Percentiles rank a stretch among this genome's conserved stretches.
These are phyloP conservation scores for Blastomyces parvus DNA, from an alignment of 2,329 filamentous ascomycete species.

Conservation along the genomic window DNA sequence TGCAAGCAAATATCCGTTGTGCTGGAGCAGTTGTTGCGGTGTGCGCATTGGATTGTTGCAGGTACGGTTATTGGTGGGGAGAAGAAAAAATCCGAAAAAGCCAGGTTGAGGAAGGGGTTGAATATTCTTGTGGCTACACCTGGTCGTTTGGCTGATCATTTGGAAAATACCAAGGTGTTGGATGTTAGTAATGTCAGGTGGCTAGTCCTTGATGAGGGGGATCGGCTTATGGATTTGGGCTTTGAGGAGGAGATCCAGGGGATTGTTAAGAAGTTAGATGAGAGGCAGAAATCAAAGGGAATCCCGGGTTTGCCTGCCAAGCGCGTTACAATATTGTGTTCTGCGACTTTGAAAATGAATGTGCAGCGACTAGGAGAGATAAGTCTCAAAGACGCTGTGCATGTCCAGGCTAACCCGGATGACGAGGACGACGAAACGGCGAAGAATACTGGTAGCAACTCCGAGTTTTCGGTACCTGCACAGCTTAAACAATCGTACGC, in stretches of 20 bases:
- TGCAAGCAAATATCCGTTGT: conserved; percentile 89
- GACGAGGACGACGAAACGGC: conserved; percentile 44
- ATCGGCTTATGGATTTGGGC: conserved; percentile 95
- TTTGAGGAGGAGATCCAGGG: conserved; percentile 90
- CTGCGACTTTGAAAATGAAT: conserved; percentile 95
- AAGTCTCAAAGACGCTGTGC: conserved; percentile 82
- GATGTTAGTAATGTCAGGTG: conserved; percentile 84
- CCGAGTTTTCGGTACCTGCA: conserved; percentile 69
- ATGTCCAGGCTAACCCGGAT: conserved; percentile 61
- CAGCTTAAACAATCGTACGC: conserved; percentile 90
- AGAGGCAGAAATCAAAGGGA: conserved; percentile 53
- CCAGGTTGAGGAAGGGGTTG: conserved; percentile 82
- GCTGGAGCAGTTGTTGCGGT: conserved; percentile 74
- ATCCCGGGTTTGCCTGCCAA: conserved; percentile 59
- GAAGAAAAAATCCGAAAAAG: conserved; percentile 76
- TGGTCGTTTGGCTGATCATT: conserved; percentile 79
- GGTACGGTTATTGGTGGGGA: conserved; percentile 70
- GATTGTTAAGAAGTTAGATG: conserved; percentile 70
- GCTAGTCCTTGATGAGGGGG: conserved; percentile 91
- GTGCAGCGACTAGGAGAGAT: conserved; percentile 91
- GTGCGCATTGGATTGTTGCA: conserved; percentile 86
- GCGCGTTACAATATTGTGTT: conserved; percentile 81
- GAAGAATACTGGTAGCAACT: conserved; percentile 42
- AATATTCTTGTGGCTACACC: conserved; percentile 96
- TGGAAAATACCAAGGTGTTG: conserved; percentile 83